Base-by-base conservation (phyloP, 805 yeast genomes). In the Priceomyces melissophilus region DNA sequence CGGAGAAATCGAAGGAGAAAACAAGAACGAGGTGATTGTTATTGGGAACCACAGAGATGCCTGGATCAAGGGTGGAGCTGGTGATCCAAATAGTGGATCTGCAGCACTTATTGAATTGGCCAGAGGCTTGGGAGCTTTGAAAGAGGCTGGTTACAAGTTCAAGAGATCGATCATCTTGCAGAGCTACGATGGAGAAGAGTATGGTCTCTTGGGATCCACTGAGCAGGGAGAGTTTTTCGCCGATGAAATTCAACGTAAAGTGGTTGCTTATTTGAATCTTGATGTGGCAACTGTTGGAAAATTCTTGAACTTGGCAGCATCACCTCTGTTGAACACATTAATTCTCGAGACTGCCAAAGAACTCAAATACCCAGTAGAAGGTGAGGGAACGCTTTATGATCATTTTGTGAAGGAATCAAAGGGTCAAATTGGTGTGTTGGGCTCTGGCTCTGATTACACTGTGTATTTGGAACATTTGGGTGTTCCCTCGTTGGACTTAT, bases 401-500 rank as follows among this genome's bases (percentile, higher is more conserved):
- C 76, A 76, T 50, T 80, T 79, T 67, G 47, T 52, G 1, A 49
- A 57, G 7, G 52, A 54, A 11, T 56, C 66, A 30, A 66, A 61
- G 37, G 66, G 67, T 7, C 52, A 64, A 0, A 64, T 79, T 36
- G 57, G 52, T 2, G 53, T 64, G 14, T 63, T 79, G 10, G 77
- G 79, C 2, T 70, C 78, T 8, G 75, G 77, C 5, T 68, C 82
- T 1, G 84, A 79, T 52, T 75, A 68, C 51, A 69, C 78, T 2
- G 79, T 78, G 8, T 81, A 82, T 49, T 86, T 82, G 57, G 76
- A 76, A 50, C 81, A 78, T 53, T 56, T 82, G 47, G 90, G 88
- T 4, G 75, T 84, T 30, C 86, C 90, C 2, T 72, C 84, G 0
- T 69, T 79, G 9, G 71, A 72, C 38, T 56, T 79, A 39, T 75